phyloP scores from a whole-genome alignment of 2,329 filamentous ascomycete genomes.

The Septoria linicola region DNA sequence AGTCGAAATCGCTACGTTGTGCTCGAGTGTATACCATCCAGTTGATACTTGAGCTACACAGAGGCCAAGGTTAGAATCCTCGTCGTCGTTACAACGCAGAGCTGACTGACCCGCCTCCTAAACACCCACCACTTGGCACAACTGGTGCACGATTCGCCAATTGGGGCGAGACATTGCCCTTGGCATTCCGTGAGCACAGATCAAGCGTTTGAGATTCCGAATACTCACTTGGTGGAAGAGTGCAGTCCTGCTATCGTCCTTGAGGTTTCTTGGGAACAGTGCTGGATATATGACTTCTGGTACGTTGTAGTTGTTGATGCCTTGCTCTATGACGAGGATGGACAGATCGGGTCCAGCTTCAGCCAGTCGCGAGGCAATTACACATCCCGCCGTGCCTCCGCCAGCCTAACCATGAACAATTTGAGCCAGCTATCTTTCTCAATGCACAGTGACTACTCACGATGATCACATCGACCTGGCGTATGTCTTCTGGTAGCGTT shows the following conservation, averaged over 20 bases:
- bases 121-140: slow-evolving; percentile 48
- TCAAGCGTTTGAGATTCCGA: not conserved
- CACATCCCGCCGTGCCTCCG: slow-evolving; percentile 52
- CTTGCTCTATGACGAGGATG: slow-evolving; percentile 56
- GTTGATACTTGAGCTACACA: slow-evolving; percentile 36
- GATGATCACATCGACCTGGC: slow-evolving; percentile 54
- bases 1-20: slow-evolving; percentile 51
- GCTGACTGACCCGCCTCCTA: slow-evolving; percentile 57
- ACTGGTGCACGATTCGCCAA: slow-evolving; percentile 48
- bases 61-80: not conserved
- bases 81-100: not conserved
- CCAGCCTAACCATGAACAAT: not conserved
- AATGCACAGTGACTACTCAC: too few relatives aligned
- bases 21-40: slow-evolving; percentile 47
- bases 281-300: slow-evolving; percentile 53
- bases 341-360: slow-evolving; percentile 52
- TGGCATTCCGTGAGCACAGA: slow-evolving; percentile 14
- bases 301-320: slow-evolving; percentile 53
- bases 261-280: slow-evolving; percentile 50
- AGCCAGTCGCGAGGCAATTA: slow-evolving; percentile 53
- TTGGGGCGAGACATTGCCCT: slow-evolving; percentile 47
- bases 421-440: too few relatives aligned
- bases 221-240: slow-evolving; percentile 46
- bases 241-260: slow-evolving; percentile 49
- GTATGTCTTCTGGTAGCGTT: slow-evolving; percentile 40